phyloP scores from a whole-genome alignment of 2,329 filamentous ascomycete species.

The Cladophialophora yegresii region DNA sequence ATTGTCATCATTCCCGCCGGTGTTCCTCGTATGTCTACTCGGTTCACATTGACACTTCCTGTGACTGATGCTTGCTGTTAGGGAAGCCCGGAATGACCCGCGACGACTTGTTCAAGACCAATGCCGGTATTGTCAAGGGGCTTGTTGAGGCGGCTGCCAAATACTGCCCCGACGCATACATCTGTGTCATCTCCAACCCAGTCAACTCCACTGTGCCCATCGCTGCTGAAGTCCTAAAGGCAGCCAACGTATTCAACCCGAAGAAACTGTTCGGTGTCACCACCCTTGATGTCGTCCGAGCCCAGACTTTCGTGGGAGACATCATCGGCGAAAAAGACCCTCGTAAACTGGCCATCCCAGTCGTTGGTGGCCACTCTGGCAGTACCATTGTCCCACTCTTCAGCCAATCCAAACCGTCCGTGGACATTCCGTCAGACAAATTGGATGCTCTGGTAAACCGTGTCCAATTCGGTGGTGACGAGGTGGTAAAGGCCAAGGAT shows the following conservation, averaged over 20 bases:
- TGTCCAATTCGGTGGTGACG: slow-evolving; percentile 96
- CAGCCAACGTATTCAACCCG: slow-evolving; percentile 87
- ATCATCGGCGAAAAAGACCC: slow-evolving; percentile 81
- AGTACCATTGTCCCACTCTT: slow-evolving; percentile 98
- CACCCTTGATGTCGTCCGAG: slow-evolving; percentile 95
- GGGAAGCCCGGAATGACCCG: slow-evolving; percentile 99
- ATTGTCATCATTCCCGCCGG: slow-evolving; percentile 97
- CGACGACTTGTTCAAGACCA: slow-evolving; percentile 99
- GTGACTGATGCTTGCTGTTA: slow-evolving; percentile 45
- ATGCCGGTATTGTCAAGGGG: slow-evolving; percentile 94
- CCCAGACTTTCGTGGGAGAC: slow-evolving; percentile 91
- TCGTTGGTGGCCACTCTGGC: slow-evolving; percentile 95
- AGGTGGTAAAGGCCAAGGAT: slow-evolving; percentile 93
- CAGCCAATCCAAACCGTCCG: slow-evolving; percentile 80
- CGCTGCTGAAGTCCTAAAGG: slow-evolving; percentile 93
- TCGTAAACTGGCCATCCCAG: slow-evolving; percentile 79
- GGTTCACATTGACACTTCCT: not conserved
- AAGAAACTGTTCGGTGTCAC: slow-evolving; percentile 98
- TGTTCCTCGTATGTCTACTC: slow-evolving; percentile 78
- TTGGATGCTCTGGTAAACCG: slow-evolving; percentile 88
- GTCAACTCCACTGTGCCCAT: slow-evolving; percentile 99
- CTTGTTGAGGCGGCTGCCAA: slow-evolving; percentile 86
- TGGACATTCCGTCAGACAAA: slow-evolving; percentile 84
- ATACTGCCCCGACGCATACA: slow-evolving; percentile 85
- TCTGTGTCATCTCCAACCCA: slow-evolving; percentile 98